Percentiles rank a stretch among this genome's conserved stretches.
phyloP scores from a whole-genome alignment of 176 grass and related monocot genomes.

The Aegilops tauschii region DNA sequence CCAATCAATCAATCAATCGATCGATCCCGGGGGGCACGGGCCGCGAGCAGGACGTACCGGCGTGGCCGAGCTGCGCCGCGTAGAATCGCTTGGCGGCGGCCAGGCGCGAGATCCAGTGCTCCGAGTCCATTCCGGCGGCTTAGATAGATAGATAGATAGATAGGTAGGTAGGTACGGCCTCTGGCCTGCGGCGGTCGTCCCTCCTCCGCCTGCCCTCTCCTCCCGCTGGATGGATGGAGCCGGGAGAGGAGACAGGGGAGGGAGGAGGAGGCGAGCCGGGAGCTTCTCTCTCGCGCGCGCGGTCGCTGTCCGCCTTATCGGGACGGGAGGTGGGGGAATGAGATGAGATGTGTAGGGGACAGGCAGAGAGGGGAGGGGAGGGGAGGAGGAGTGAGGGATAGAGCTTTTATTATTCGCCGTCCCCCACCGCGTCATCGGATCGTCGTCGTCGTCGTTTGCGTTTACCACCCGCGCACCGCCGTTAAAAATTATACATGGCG shows the following conservation, averaged over 20 bases:
- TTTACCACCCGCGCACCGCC: neutral
- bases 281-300: neutral
- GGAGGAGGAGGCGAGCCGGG: neutral
- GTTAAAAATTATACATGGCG: constrained; percentile 7
- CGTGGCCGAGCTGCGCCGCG: constrained; percentile 59
- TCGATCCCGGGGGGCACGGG: neutral
- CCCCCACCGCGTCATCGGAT: neutral
- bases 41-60: neutral
- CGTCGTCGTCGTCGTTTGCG: neutral
- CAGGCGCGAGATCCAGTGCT: constrained; percentile 94
- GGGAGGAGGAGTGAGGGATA: neutral
- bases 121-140: constrained; percentile 58
- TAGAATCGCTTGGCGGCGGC: constrained; percentile 86
- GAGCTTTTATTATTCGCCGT: constrained; percentile 40
- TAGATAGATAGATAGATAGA: neutral
- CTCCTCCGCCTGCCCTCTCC: too few species aligned
- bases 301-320: constrained; percentile 23
- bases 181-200: neutral
- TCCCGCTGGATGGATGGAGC: too few species aligned
- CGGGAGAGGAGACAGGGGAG: too few species aligned
- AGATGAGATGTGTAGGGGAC: too few species aligned
- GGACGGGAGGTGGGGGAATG: neutral
- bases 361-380: neutral
- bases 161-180: neutral
- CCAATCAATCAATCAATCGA: neutral